Conservation (phyloP, 768 basidiomycete genomes). For the Boletus coccyginus region DNA sequence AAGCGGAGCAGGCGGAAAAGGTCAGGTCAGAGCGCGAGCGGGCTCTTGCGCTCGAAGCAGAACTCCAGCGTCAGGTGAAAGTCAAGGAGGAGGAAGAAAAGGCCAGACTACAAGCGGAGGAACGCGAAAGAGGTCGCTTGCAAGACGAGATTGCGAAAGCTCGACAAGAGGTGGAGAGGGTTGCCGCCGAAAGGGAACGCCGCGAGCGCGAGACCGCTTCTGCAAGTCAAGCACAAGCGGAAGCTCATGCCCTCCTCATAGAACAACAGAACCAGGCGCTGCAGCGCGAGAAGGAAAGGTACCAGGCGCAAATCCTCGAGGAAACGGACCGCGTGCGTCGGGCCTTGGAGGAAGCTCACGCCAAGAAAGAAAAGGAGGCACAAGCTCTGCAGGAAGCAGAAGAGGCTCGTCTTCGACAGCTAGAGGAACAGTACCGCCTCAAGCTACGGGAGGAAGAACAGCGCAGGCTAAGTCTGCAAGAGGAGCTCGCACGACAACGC, state of each 20-base stretch:
- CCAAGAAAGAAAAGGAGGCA: conserved; percentile 25
- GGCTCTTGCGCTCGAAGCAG: conserved; percentile 28
- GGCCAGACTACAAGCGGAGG: conserved; percentile 21
- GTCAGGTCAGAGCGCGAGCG: conserved; percentile 28
- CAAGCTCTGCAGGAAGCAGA: conserved; percentile 18
- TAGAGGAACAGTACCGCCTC: conserved; percentile 28
- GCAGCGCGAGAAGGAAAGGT: conserved; percentile 25
- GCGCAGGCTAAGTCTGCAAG: conserved; percentile 22
- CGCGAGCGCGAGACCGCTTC: conserved; percentile 24
- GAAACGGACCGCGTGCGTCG: conserved; percentile 27
- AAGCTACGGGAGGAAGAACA: conserved; percentile 30
- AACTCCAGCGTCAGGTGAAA: conserved; percentile 28
- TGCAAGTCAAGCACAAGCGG: conserved; percentile 25
- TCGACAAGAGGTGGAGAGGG: conserved; percentile 25
- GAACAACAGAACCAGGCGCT: conserved; percentile 22
- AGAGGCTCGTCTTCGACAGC: conserved; percentile 23
- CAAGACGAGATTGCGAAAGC: conserved; percentile 28
- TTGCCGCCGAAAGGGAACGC: conserved; percentile 23
- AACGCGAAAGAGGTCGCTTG: conserved; percentile 27
- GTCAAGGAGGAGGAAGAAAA: conserved; percentile 26
- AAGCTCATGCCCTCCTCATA: conserved; percentile 23
- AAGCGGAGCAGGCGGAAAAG: conserved; percentile 26
- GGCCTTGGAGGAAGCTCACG: conserved; percentile 24
- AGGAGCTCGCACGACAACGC: conserved; percentile 25
- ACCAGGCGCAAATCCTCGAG: conserved; percentile 22